Percentiles rank a stretch among this genome's conserved stretches.
Conservation (phyloP, 2,329 filamentous ascomycete genomes). For the Metarhizium sp. region DNA sequence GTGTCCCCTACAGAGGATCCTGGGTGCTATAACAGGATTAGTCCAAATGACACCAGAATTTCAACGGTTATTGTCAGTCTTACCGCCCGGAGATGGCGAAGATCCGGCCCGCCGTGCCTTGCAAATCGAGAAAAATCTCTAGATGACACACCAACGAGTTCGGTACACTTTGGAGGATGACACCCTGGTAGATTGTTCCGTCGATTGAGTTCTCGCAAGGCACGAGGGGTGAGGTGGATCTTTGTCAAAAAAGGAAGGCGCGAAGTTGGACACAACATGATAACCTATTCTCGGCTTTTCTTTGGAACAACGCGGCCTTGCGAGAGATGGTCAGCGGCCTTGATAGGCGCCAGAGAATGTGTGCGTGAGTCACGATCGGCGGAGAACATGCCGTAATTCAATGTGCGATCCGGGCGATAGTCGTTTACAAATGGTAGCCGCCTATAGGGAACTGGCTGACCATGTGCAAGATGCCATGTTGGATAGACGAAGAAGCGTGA, state of each 20-base stretch:
- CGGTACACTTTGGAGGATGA: neutral
- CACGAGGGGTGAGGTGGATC: conserved; percentile 15
- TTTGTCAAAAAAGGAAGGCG: conserved; percentile 18
- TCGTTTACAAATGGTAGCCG: neutral
- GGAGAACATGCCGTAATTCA: neutral
- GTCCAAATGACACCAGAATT: neutral
- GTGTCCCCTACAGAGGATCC: neutral
- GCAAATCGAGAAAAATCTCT: neutral
- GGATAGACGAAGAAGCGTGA: no score
- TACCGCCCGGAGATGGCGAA: neutral
- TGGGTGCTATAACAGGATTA: neutral
- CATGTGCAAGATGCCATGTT: no score
- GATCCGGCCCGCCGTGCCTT: neutral
- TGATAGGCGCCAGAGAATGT: neutral
- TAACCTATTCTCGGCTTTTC: neutral
- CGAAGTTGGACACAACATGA: conserved; percentile 6
- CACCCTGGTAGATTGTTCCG: neutral
- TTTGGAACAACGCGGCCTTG: neutral
- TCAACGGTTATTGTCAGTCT: neutral
- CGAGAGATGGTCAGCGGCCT: neutral
- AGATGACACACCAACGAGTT: neutral
- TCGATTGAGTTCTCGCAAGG: conserved; percentile 14
- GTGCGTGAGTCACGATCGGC: neutral
- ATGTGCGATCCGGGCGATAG: neutral
- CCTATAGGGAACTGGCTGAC: no score